Base-by-base conservation (phyloP, 2,329 filamentous ascomycete species). In the Scorias spongiosa region DNA sequence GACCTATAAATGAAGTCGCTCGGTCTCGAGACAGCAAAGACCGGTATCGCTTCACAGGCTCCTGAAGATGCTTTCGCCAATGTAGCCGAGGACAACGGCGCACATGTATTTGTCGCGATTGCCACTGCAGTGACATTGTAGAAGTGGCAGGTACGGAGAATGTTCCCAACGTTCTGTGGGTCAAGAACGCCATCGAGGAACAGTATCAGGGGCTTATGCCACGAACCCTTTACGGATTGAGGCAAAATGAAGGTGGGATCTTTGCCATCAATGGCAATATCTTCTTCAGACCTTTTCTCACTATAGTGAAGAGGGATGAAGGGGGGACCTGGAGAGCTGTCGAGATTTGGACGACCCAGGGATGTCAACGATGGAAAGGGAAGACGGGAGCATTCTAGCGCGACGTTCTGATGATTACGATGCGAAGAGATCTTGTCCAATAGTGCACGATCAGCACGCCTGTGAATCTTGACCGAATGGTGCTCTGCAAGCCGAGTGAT, bases 51-150 rank as follows among this genome's bases (percentile, higher is more conserved):
- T 64, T 98, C 91, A 2, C 84, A 80, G 2, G 89, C 89, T 7
- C 91, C 91, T 0, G 86, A 80, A 1, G 88, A 87, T 0, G 89
- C 83, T 62, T 96, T 96, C 47, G 93, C 72, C 0, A 86, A 80
- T 8, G 84, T 80, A 8, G 88, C 75, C 0, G 86, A 74, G 7
- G 80, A 83, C 47, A 95, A 68, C 0, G 78, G 74, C 0, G 88
- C 83, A 12, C 81, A 84, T 9, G 63, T 81, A 46, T 77, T 75
- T 28, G 74, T 78, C 2, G 85, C 84, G 44, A 93, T 78, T 2
- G 78, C 78, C 15, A 98, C 75, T 4, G 84, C 88, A 44, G 88
- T 84, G 5, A 85, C 81, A 17, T 89, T 89, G n/a, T 96, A 75
- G 61, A 91, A 96, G 56, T 85, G 82, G 2, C 87, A 86, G 5